phyloP scores from a whole-genome alignment of 306 rosid genomes.

The Leucaena leucocephala region DNA sequence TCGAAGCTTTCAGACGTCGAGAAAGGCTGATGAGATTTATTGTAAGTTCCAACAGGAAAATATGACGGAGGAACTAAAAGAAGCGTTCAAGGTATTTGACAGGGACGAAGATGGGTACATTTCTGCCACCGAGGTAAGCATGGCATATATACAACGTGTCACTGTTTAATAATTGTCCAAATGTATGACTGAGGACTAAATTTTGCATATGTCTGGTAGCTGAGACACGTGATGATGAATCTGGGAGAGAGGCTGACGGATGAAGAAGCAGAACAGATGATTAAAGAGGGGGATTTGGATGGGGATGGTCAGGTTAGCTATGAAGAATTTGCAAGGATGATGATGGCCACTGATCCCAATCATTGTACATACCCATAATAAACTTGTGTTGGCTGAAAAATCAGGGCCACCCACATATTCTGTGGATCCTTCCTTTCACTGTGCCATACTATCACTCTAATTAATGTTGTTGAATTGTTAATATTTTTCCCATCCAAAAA shows the following conservation, averaged over 20 bases:
- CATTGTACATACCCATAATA: neutral
- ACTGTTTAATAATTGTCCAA: neutral
- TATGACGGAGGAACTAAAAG: conserved; percentile 67
- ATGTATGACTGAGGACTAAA: neutral
- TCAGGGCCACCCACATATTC: conserved; percentile 11
- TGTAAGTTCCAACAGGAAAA: conserved; percentile 42
- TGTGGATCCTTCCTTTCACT: conserved; percentile 9
- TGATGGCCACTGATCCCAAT: conserved; percentile 33
- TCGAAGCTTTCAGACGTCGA: neutral
- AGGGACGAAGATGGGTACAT: conserved; percentile 84
- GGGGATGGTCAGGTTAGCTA: conserved; percentile 80
- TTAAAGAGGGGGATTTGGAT: conserved; percentile 76
- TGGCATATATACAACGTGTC: neutral
- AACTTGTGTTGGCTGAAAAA: conserved; percentile 12
- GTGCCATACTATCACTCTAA: neutral
- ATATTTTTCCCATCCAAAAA: neutral
- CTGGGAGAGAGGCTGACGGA: conserved; percentile 73
- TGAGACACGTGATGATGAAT: conserved; percentile 69
- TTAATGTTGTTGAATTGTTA: neutral
- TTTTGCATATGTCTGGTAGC: conserved; percentile 27
- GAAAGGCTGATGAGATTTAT: neutral
- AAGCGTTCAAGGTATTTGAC: conserved; percentile 84
- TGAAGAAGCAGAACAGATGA: conserved; percentile 79
- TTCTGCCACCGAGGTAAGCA: conserved; percentile 68
- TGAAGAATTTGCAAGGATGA: conserved; percentile 68